Conservation (phyloP, 2,329 filamentous ascomycete species). For the Microcyclosporella mali region DNA sequence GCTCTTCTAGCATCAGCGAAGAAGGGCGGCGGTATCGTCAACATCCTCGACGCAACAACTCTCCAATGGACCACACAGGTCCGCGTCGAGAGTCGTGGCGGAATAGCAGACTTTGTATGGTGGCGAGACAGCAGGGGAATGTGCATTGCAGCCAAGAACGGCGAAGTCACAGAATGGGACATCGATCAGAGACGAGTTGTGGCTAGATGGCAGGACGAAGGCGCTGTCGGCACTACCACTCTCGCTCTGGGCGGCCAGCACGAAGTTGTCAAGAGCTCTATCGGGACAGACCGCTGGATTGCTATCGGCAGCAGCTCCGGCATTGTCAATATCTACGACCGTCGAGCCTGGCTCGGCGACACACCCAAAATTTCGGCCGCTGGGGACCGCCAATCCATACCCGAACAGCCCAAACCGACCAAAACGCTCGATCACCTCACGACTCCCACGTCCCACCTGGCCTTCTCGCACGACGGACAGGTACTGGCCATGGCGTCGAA, state of each 20-base stretch:
- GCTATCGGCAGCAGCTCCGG: conserved; percentile 80
- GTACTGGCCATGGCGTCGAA: conserved; percentile 78
- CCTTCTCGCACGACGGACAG: conserved; percentile 85
- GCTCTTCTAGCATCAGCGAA: conserved; percentile 71
- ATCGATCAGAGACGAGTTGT: conserved; percentile 62
- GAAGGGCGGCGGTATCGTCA: conserved; percentile 84
- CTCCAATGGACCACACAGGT: conserved; percentile 84
- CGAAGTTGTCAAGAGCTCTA: conserved; percentile 45
- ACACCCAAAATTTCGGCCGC: conserved; percentile 5
- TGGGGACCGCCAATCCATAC: conserved; percentile 38
- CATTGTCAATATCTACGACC: conserved; percentile 90
- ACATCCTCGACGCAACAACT: conserved; percentile 71
- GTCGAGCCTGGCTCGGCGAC: conserved; percentile 51
- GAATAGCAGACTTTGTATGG: conserved; percentile 88
- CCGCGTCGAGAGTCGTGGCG: conserved; percentile 72
- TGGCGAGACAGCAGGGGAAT: conserved; percentile 80
- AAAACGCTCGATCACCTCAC: conserved; percentile 78
- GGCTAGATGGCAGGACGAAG: conserved; percentile 83
- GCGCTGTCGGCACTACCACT: conserved; percentile 77
- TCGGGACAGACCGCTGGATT: conserved; percentile 83
- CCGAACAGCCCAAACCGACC: conserved; percentile 63
- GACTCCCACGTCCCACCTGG: conserved; percentile 71
- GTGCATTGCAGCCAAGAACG: conserved; percentile 75
- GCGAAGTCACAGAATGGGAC: conserved; percentile 86
- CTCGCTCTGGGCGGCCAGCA: conserved; percentile 68